Conservation (phyloP, 257 asterid genomes). For the Rhazya stricta region DNA sequence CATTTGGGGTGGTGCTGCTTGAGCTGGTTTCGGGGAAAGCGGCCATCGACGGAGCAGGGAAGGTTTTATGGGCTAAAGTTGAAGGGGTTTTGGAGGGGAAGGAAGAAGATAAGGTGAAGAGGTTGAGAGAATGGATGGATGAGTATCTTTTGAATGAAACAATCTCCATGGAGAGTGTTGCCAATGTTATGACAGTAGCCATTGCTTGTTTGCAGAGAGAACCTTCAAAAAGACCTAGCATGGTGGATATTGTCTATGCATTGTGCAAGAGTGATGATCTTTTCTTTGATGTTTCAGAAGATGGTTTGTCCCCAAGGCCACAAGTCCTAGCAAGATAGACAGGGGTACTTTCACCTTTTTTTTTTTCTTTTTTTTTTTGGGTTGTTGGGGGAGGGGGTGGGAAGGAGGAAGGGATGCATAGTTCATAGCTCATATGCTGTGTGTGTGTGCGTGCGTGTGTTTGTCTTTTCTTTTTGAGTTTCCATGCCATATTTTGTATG, state of each 20-base stretch:
- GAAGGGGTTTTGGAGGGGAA: constrained; percentile 41
- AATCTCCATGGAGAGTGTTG: constrained; percentile 48
- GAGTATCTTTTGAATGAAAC: constrained; percentile 37
- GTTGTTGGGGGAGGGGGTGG: too few relatives aligned
- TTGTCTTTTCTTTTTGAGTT: too few relatives aligned
- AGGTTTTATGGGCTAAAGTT: constrained; percentile 49
- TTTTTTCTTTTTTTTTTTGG: neutral
- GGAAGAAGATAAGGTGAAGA: constrained; percentile 42
- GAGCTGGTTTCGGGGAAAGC: constrained; percentile 74
- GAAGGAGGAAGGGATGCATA: too few relatives aligned
- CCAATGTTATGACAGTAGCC: constrained; percentile 57
- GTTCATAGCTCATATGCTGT: too few relatives aligned
- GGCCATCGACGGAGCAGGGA: constrained; percentile 61
- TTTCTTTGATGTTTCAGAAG: constrained; percentile 64
- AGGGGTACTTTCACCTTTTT: too few relatives aligned
- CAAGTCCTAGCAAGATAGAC: constrained; percentile 55
- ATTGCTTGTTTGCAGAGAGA: constrained; percentile 67
- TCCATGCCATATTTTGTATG: neutral
- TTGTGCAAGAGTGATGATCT: constrained; percentile 78
- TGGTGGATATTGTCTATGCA: constrained; percentile 93
- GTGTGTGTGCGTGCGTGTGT: too few relatives aligned
- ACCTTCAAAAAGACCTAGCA: constrained; percentile 76
- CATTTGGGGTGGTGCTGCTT: constrained; percentile 83
- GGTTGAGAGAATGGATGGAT: constrained; percentile 69
- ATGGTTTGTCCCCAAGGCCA: constrained; percentile 59